A percentile compares a stretch with the other conserved stretches of the same genome.
Conservation (phyloP, 306 rosid genomes). For the Carpinus viminea region DNA sequence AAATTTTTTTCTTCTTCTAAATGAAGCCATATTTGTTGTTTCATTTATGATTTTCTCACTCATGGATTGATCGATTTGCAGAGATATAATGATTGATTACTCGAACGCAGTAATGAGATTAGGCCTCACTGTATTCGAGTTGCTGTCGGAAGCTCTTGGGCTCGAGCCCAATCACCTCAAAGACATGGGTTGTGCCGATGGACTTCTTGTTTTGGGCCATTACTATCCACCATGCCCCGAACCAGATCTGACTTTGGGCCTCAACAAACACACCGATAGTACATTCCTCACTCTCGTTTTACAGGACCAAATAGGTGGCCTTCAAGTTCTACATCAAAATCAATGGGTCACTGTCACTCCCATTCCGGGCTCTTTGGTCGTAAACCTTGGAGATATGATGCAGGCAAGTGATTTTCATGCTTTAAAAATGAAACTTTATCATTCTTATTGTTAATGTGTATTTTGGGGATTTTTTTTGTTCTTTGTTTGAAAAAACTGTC, state of each 20-base stretch:
- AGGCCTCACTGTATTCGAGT: not conserved
- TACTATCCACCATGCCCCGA: constrained; percentile 14
- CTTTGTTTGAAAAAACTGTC: no score
- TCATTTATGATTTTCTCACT: not conserved
- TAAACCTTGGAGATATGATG: constrained; percentile 5
- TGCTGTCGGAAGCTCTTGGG: constrained; percentile 16
- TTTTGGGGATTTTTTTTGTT: no score
- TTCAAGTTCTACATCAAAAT: constrained; percentile 8
- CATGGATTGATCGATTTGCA: not conserved
- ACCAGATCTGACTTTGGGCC: not conserved
- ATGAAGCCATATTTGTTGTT: no score
- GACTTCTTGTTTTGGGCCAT: not conserved
- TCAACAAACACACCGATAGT: not conserved
- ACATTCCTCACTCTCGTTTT: not conserved
- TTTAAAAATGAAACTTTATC: no score
- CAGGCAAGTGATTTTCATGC: not conserved
- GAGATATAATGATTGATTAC: constrained; percentile 8
- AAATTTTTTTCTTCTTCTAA: no score
- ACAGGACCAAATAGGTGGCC: constrained; percentile 15
- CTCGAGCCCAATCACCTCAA: not conserved
- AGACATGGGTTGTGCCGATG: constrained; percentile 7
- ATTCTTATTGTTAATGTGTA: no score
- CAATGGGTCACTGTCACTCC: constrained; percentile 9
- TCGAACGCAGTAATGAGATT: not conserved
- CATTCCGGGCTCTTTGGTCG: not conserved